Evolutionary conservation across 441 rosid species (phyloP), one percentile per base, ranked within the genome.

Genomic region (Croton laevigatus): DNA sequence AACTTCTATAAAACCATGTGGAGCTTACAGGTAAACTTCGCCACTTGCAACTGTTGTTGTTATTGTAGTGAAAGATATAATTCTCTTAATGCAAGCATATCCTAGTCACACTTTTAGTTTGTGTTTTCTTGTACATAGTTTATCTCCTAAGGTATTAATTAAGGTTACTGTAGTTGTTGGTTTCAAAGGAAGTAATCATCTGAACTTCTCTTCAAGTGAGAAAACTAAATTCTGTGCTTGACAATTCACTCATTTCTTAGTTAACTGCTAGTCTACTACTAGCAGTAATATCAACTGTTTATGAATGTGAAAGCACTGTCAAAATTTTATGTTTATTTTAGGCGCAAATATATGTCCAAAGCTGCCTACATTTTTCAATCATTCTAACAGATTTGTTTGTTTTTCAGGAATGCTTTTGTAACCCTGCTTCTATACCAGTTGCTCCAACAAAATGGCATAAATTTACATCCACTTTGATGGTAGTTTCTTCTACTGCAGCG

Each of bases 1-100:
- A 95, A 95, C 88, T 95, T 93, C 77, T 95, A 95, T 63, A 91
- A 87, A 83, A 95, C 95, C 66, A 84, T 95, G 71, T 95, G 99
- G 99, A 89, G 97, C 85, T 87, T 95, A 76, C 99, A 93, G 97
- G 99, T 91, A 76, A 70, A 79, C 70, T 72, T 19, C 74, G 68
- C 34, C 3, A n/a, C 51, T 49, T 65, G 32, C 17, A 46, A 48
- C n/a, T 34, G 8, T 23, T 34, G 8, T 27, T 69, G 34, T 32
- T 65, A 36, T 42, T 65, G 17, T 49, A 38, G 45, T 5, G 17
- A 49, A 59, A 22, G n/a, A 51, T 44, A 22, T 61, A 9, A 14
- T 53, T 55, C 34, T 51, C 49, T 73, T 62, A 45, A 4, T 48
- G n/a, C 48, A 44, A 38, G 13, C 44, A 14, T 38, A 57, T 27